Evolutionary conservation across 1,284 basidiomycete genomes (phyloP).

Genomic region (Pseudozyma flocculosa): DNA sequence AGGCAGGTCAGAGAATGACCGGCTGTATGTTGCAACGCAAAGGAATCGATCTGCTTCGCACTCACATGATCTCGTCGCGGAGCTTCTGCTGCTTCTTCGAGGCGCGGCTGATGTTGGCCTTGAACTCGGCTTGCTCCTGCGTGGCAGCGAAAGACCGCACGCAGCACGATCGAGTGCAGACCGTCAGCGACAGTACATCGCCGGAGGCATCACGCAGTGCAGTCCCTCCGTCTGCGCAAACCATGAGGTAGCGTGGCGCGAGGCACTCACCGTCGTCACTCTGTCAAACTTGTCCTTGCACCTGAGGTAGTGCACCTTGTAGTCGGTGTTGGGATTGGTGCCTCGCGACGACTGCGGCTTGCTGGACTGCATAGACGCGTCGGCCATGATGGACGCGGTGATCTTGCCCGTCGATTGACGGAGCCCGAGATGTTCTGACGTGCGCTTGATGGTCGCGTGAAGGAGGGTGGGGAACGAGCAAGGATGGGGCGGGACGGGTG

Average conservation of each 20-base stretch:
- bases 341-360: slow-evolving; percentile 15
- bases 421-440: no score
- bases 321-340: slow-evolving; percentile 33
- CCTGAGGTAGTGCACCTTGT: slow-evolving; percentile 38
- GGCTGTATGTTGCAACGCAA: no score
- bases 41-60: not conserved
- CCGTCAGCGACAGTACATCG: no score
- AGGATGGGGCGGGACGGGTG: no score
- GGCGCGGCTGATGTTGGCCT: slow-evolving; percentile 17
- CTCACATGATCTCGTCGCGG: slow-evolving; percentile 28
- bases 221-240: no score
- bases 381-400: slow-evolving; percentile 15
- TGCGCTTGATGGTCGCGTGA: no score
- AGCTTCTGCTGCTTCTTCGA: slow-evolving; percentile 31
- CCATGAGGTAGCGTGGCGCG: no score
- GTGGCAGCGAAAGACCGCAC: not conserved
- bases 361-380: not conserved
- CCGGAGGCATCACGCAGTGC: no score
- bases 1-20: no score
- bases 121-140: slow-evolving; percentile 29
- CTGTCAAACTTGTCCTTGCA: slow-evolving; percentile 42
- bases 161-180: no score
- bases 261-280: slow-evolving; percentile 17
- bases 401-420: not conserved
- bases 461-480: no score